Evolutionary conservation across 306 rosid genomes (phyloP).

Genomic region (Corylus avellana): DNA sequence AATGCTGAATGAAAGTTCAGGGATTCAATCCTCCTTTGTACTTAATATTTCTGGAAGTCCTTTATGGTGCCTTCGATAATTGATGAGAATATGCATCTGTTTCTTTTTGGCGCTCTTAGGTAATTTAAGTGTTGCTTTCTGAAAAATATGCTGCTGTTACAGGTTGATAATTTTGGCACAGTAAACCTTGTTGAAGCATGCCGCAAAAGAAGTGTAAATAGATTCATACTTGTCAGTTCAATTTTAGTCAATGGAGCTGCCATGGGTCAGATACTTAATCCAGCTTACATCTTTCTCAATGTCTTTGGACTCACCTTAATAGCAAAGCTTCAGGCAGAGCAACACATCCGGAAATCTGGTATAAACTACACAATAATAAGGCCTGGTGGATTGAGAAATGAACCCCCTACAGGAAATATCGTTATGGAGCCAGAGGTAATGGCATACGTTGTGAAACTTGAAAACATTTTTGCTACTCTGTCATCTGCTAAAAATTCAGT

Average conservation of each 20-base stretch:
- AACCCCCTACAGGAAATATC: conserved; percentile 81
- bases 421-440: conserved; percentile 93
- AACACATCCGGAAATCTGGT: conserved; percentile 78
- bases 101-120: conserved; percentile 4
- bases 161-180: conserved; percentile 94
- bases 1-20: neutral
- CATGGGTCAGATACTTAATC: conserved; percentile 90
- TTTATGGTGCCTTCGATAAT: neutral
- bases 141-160: conserved; percentile 19
- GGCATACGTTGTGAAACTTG: conserved; percentile 18
- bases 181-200: conserved; percentile 96
- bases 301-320: conserved; percentile 88
- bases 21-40: neutral
- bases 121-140: conserved; percentile 9
- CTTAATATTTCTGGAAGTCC: neutral
- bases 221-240: conserved; percentile 90
- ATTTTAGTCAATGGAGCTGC: conserved; percentile 96
- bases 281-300: conserved; percentile 87
- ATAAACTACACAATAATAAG: conserved; percentile 91
- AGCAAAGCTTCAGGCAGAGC: conserved; percentile 93
- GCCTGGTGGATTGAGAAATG: conserved; percentile 93
- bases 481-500: neutral
- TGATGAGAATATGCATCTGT: neutral
- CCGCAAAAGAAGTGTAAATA: conserved; percentile 65
- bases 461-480: neutral